Evolutionary conservation across 106 monocot species (phyloP).

Genomic region (Triglochin maritima): DNA sequence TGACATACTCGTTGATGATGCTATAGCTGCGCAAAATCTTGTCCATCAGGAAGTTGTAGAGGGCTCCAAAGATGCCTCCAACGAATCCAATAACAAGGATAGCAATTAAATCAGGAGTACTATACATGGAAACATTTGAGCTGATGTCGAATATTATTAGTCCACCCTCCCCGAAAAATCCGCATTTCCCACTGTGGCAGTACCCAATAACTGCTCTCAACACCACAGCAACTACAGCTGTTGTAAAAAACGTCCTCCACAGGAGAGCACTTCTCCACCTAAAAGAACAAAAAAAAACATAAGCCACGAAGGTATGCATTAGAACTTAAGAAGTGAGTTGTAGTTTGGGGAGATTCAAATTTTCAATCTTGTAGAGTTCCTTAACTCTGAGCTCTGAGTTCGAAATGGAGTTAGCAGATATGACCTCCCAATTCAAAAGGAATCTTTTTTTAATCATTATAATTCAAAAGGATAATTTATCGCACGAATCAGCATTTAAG

Average conservation of each 20-base stretch:
- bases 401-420: too few species aligned
- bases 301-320: not conserved
- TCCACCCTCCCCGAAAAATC: slow-evolving; percentile 90
- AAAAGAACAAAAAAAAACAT: not conserved
- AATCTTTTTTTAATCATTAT: too few species aligned
- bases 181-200: slow-evolving; percentile 80
- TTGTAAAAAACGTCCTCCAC: slow-evolving; percentile 98
- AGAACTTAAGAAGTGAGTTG: too few species aligned
- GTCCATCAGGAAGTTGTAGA: slow-evolving; percentile 84
- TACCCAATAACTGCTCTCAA: slow-evolving; percentile 56
- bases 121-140: slow-evolving; percentile 46
- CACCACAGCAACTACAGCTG: slow-evolving; percentile 89
- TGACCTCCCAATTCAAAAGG: too few species aligned
- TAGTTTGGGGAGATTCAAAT: too few species aligned
- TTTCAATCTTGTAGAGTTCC: too few species aligned
- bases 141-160: slow-evolving; percentile 95
- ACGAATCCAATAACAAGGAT: slow-evolving; percentile 67
- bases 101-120: slow-evolving; percentile 47
- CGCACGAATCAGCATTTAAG: not conserved
- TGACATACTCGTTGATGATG: slow-evolving; percentile 81
- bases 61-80: slow-evolving; percentile 71
- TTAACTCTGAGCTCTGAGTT: too few species aligned
- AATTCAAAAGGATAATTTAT: not conserved
- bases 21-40: slow-evolving; percentile 61
- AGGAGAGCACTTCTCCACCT: slow-evolving; percentile 95